phyloP scores from a whole-genome alignment of 2,329 filamentous ascomycete species.

The Neoscytalidium dimidiatum region DNA sequence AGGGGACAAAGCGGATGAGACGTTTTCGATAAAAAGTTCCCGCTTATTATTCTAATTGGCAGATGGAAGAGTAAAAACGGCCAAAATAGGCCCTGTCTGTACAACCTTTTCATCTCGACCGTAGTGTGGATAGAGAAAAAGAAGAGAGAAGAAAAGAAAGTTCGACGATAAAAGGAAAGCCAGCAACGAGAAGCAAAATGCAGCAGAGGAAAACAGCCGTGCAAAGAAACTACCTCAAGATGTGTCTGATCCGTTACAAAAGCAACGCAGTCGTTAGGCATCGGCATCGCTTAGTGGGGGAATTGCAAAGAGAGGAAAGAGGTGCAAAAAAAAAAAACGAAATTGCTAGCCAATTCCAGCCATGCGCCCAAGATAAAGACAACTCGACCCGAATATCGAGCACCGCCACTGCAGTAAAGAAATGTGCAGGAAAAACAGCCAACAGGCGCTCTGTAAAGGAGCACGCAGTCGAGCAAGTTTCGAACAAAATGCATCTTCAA shows the following conservation, averaged over 20 bases:
- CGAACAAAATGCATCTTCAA: background rate
- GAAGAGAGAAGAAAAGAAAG: background rate
- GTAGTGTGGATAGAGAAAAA: background rate
- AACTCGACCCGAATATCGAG: constrained; percentile 2
- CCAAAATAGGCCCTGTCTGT: background rate
- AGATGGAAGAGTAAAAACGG: background rate
- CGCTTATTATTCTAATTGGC: background rate
- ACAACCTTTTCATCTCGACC: background rate
- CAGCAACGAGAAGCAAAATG: background rate
- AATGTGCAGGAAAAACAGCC: background rate
- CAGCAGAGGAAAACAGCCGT: too few species aligned
- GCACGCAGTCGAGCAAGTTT: background rate
- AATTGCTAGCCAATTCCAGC: constrained; percentile 7
- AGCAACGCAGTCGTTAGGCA: background rate
- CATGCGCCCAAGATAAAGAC: constrained; percentile 4
- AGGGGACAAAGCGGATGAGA: too few species aligned
- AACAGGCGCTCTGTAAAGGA: background rate
- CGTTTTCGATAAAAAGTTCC: too few species aligned
- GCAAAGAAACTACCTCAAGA: background rate
- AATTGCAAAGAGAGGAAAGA: background rate
- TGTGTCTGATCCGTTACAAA: background rate
- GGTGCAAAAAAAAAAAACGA: background rate
- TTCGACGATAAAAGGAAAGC: too few species aligned
- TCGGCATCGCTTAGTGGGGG: background rate
- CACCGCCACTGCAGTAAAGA: background rate